Evolutionary conservation across 2,329 filamentous ascomycete genomes (phyloP).

Genomic region (Botryotinia calthae): DNA sequence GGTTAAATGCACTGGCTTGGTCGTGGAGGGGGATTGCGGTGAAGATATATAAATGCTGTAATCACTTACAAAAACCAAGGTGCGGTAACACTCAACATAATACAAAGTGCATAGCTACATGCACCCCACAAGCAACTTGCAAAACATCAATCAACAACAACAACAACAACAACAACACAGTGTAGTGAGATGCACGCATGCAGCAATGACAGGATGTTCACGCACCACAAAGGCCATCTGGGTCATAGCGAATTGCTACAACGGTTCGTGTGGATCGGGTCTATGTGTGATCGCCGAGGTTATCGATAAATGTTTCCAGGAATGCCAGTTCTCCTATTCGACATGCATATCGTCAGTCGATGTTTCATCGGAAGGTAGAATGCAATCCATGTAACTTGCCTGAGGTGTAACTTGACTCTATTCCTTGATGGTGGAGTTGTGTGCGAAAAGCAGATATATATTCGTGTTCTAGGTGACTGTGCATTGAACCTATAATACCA

Average conservation of each 20-base stretch:
- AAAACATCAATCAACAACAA: not conserved
- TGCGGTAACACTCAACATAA: not conserved
- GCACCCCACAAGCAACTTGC: not conserved
- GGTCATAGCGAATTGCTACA: not conserved
- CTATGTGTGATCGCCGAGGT: constrained; percentile 1
- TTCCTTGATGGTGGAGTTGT: not conserved
- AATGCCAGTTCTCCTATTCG: not conserved
- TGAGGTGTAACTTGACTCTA: not conserved
- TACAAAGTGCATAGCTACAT: not conserved
- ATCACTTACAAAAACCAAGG: not conserved
- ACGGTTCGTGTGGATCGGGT: not conserved
- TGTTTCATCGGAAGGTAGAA: not conserved
- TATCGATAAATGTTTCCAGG: not conserved
- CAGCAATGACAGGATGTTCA: not conserved
- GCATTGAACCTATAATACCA: not conserved
- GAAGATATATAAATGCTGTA: not conserved
- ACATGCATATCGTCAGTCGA: not conserved
- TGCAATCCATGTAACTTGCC: not conserved
- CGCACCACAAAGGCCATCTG: not conserved
- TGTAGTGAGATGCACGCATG: not conserved
- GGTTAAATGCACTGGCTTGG: not conserved
- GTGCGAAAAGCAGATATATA: not conserved
- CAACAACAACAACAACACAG: not conserved
- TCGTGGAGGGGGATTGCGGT: not conserved
- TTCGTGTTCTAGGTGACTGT: not conserved